Evolutionary conservation across 1,139 yeast genomes (phyloP).

Genomic region (Saccharomyces hybrid): DNA sequence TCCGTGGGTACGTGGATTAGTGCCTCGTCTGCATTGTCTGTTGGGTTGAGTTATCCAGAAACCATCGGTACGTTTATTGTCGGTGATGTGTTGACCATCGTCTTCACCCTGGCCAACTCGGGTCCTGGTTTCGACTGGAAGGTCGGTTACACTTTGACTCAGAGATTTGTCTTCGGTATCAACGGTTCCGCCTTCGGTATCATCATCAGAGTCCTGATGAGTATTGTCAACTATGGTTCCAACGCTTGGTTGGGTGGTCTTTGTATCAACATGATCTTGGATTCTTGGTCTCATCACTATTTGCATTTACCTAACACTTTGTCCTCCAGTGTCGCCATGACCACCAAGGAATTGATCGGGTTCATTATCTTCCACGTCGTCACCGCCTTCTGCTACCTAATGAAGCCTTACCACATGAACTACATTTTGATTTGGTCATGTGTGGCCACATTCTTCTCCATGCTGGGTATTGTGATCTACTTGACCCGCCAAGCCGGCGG

Average conservation of each 20-base stretch:
- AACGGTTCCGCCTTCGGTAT: slow-evolving; percentile 39
- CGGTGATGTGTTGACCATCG: slow-evolving; percentile 38
- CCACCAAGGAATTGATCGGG: slow-evolving; percentile 37
- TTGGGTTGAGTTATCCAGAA: slow-evolving; percentile 38
- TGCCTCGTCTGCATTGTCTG: slow-evolving; percentile 35
- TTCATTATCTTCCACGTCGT: slow-evolving; percentile 39
- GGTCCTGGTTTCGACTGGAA: slow-evolving; percentile 41
- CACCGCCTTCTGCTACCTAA: slow-evolving; percentile 34
- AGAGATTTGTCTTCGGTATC: slow-evolving; percentile 42
- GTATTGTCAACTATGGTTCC: slow-evolving; percentile 38
- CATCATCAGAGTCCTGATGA: slow-evolving; percentile 36
- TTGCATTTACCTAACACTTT: slow-evolving; percentile 33
- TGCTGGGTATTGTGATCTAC: slow-evolving; percentile 38
- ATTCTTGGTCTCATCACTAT: slow-evolving; percentile 34
- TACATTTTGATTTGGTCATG: slow-evolving; percentile 35
- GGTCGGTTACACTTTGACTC: slow-evolving; percentile 41
- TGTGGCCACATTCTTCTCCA: slow-evolving; percentile 36
- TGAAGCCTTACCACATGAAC: slow-evolving; percentile 37
- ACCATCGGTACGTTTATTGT: slow-evolving; percentile 37
- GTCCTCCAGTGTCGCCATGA: slow-evolving; percentile 33
- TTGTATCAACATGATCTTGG: slow-evolving; percentile 33
- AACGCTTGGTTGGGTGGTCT: slow-evolving; percentile 40
- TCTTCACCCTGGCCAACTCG: slow-evolving; percentile 37
- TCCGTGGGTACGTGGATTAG: slow-evolving; percentile 39
- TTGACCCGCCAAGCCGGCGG: slow-evolving; percentile 33